Percentiles rank a stretch among this genome's conserved stretches.
These are phyloP conservation scores for Cyclotella choctawhatcheeana DNA, from an alignment of 108 stramenopile genomes.

Conservation along the genomic window DNA sequence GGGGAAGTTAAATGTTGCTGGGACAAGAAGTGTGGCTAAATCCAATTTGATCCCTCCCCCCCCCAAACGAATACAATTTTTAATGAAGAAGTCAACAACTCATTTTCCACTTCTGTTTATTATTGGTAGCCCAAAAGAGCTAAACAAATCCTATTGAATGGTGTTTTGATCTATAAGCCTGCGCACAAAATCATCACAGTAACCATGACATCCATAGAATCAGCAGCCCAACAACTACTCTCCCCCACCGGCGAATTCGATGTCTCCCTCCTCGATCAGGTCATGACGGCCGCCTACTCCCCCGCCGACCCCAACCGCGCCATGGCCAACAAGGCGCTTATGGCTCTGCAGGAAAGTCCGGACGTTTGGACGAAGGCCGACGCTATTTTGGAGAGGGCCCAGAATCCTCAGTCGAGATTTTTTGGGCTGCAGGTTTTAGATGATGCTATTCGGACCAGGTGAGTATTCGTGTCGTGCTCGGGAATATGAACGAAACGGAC, in stretches of 20 bases:
- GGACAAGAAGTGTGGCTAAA: too few relatives aligned
- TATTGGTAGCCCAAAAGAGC: too few relatives aligned
- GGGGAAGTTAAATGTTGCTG: too few relatives aligned
- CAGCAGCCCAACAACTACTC: conserved; percentile 51
- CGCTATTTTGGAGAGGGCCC: conserved; percentile 82
- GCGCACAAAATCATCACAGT: not conserved
- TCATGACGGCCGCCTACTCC: conserved; percentile 83
- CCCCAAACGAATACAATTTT: too few relatives aligned
- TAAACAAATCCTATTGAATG: too few relatives aligned
- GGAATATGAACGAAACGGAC: too few relatives aligned
- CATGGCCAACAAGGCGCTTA: conserved; percentile 86
- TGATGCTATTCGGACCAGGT: conserved; percentile 88
- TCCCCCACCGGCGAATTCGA: conserved; percentile 76
- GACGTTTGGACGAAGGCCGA: conserved; percentile 88
- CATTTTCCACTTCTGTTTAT: too few relatives aligned
- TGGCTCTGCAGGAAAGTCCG: conserved; percentile 87
- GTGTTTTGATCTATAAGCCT: too few relatives aligned
- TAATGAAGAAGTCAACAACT: too few relatives aligned
- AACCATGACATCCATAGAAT: conserved; percentile 40
- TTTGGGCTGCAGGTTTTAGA: conserved; percentile 90
- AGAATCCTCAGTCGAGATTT: conserved; percentile 85
- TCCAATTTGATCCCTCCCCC: too few relatives aligned
- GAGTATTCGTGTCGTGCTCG: conserved; percentile 32
- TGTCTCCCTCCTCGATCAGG: conserved; percentile 79
- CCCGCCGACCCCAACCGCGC: conserved; percentile 82